phyloP scores from a whole-genome alignment of 768 basidiomycete species.

The Neoboletus magnificus region DNA sequence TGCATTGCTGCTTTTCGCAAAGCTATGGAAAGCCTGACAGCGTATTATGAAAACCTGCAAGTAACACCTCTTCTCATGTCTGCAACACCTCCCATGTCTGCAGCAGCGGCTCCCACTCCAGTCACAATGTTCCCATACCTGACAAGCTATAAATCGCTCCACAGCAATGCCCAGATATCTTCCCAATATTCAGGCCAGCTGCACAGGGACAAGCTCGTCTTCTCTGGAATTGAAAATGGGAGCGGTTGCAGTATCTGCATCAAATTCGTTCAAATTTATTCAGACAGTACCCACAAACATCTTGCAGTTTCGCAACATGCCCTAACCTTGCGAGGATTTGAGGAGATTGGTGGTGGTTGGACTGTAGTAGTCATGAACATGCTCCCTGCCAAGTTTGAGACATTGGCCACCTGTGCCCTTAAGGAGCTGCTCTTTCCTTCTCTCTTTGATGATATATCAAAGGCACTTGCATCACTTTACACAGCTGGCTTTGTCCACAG shows the following conservation, averaged over 20 bases:
- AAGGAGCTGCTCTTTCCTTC: no score
- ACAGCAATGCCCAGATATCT: neutral
- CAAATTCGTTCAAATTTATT: neutral
- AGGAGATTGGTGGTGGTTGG: neutral
- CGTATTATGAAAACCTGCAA: slow-evolving; percentile 21
- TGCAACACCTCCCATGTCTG: neutral
- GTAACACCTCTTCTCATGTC: no score
- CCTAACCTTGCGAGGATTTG: neutral
- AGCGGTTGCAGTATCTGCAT: neutral
- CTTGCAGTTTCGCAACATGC: neutral
- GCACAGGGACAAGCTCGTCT: neutral
- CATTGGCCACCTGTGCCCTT: no score
- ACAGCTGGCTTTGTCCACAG: no score
- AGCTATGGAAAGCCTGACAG: slow-evolving; percentile 19
- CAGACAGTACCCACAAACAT: neutral
- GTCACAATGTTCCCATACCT: neutral
- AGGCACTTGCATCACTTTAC: no score
- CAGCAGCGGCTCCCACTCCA: no score
- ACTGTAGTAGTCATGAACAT: no score
- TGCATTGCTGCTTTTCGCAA: slow-evolving; percentile 27
- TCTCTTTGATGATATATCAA: no score
- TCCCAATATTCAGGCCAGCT: neutral
- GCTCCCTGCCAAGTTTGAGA: no score
- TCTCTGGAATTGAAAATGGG: neutral
- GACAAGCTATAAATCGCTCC: neutral